Base-by-base conservation (phyloP, 2,329 filamentous ascomycete species). In the Cercospora sp. region DNA sequence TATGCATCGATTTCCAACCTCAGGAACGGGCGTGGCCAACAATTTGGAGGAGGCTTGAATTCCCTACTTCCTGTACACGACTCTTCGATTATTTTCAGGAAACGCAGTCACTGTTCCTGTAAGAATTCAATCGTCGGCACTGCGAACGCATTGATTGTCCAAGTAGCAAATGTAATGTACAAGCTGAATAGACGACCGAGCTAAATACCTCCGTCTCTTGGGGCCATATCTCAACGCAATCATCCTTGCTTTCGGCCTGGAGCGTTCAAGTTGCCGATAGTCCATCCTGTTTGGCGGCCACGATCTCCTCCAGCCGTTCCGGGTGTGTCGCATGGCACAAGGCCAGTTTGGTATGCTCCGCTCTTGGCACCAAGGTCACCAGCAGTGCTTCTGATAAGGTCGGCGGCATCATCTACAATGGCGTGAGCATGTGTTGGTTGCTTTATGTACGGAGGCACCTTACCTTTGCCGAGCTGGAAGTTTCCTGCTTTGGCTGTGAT, bases 261-360 rank as follows among this genome's bases (percentile, higher is more conserved):
- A 26, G 60, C 60, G 12, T 18, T n/a, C 60, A 63, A n/a, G 26
- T 63, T 63, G 23, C 60, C 60, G 18, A 63, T 63, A 5, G 60
- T 63, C 60, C 60, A 63, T 20, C 60, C 60, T 31, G 60, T 63
- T 26, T 30, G 20, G 23, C 60, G 60, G 6, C 60, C 60, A 23
- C 40, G 40, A 12, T 63, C 60, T 53, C 60, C 60, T 51, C 40
- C 33, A 9, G 60, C 60, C 26, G 60, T 63, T 30, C 60, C 60
- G 6, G 60, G 60, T 4, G 60, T 63, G 40, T 63, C 60, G 60
- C 60, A 63, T 31, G 60, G 42, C 36, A 63, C 60, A 20, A 53
- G 26, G 18, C 60, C 60, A 51, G 60, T 63, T n/a, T 63, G 60
- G 30, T 63, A 63, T 18, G 60, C 60, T 16, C 60, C 60, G 10